Percentiles rank a stretch among this genome's conserved stretches.
Conservation (phyloP, 2,329 filamentous ascomycete species). For the Trichoderma koningiopsis region DNA sequence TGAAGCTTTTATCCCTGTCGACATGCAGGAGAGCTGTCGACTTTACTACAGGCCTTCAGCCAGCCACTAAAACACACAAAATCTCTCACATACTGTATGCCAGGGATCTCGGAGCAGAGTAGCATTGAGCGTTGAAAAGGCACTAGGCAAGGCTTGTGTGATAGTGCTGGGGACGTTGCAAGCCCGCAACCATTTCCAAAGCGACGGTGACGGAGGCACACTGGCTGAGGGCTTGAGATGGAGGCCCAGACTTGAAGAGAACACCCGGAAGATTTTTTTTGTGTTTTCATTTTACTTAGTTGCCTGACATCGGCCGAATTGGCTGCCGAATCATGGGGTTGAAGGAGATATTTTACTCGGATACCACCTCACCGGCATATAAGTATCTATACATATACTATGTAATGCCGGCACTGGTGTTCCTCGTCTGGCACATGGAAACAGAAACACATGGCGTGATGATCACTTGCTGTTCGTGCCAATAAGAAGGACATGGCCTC, state of each 20-base stretch:
- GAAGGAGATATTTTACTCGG: not conserved
- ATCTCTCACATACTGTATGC: conserved; percentile 9
- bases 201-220: not conserved
- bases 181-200: not conserved
- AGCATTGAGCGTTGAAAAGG: not conserved
- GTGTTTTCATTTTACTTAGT: not conserved
- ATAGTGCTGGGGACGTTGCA: not conserved
- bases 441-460: not conserved
- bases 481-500: conserved; percentile 6
- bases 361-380: conserved; percentile 4
- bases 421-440: not conserved
- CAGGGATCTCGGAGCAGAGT: not conserved
- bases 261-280: not conserved
- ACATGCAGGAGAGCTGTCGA: conserved; percentile 13
- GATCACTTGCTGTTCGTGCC: not conserved
- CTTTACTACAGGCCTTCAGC: not conserved
- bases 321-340: conserved; percentile 8
- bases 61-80: not conserved
- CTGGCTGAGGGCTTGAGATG: not conserved
- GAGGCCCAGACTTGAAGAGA: conserved; percentile 1
- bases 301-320: not conserved
- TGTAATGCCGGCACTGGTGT: not conserved
- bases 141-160: not conserved
- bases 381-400: not conserved
- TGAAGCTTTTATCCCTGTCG: not conserved